These are phyloP conservation scores for Myxozyma neglecta DNA, from an alignment of 805 yeast genomes.

Conservation along the genomic window DNA sequence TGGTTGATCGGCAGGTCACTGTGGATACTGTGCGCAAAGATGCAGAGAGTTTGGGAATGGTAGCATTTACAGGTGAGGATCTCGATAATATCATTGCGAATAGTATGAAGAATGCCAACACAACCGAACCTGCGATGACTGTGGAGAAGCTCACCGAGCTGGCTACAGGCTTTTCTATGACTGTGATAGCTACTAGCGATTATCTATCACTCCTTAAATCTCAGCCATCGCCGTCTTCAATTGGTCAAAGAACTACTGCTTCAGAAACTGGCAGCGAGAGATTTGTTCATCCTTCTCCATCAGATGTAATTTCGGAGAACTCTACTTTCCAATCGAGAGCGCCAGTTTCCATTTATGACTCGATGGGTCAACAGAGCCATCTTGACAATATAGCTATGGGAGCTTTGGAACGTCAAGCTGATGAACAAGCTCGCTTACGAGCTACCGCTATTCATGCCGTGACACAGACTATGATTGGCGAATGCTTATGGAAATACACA, in stretches of 20 bases:
- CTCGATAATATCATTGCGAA: conserved; percentile 23
- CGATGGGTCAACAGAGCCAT: not conserved
- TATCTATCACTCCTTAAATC: not conserved
- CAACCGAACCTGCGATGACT: not conserved
- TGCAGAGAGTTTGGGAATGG: conserved; percentile 27
- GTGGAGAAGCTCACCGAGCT: conserved; percentile 2
- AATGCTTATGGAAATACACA: conserved; percentile 80
- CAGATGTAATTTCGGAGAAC: not conserved
- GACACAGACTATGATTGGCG: conserved; percentile 93
- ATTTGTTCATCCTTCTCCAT: not conserved
- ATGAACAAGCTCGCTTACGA: conserved; percentile 37
- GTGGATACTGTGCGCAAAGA: conserved; percentile 14
- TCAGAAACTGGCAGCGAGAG: not conserved
- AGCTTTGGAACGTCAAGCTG: not conserved
- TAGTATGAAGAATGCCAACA: not conserved
- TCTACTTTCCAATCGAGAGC: not conserved
- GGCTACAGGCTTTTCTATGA: conserved; percentile 13
- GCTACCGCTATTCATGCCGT: conserved; percentile 76
- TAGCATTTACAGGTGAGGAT: conserved; percentile 34
- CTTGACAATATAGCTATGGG: not conserved
- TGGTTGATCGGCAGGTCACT: conserved; percentile 3
- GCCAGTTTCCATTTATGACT: not conserved
- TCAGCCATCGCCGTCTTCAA: not conserved
- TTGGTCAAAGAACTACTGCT: not conserved
- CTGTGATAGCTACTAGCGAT: not conserved